These are phyloP conservation scores for Tolypocladium inflatum DNA, from an alignment of 2,329 filamentous ascomycete genomes.

Conservation along the genomic window DNA sequence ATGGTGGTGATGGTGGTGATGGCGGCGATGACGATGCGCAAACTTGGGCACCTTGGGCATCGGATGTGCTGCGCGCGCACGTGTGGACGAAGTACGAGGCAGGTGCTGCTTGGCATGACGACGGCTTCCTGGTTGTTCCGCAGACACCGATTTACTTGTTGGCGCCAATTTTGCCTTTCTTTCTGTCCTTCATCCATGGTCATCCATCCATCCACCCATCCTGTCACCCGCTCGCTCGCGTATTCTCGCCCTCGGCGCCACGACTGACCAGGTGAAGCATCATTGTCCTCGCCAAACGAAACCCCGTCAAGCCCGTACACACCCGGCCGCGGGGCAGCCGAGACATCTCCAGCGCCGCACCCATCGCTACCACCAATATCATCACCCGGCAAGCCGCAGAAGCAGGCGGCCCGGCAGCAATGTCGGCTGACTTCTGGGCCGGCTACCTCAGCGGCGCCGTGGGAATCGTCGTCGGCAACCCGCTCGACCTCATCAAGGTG, in stretches of 20 bases:
- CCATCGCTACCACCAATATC: neutral
- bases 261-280: neutral
- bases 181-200: neutral
- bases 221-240: neutral
- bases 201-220: too few relatives aligned
- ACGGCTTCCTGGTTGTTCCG: neutral
- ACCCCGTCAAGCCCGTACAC: neutral
- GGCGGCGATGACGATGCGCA: neutral
- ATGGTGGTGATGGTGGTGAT: neutral
- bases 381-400: neutral
- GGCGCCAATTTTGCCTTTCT: neutral
- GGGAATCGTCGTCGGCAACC: constrained; percentile 83
- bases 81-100: neutral
- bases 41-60: neutral
- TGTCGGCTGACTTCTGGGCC: constrained; percentile 90
- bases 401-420: constrained; percentile 21
- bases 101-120: neutral
- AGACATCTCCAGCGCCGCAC: neutral
- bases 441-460: constrained; percentile 81
- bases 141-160: neutral
- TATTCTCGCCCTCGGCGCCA: neutral
- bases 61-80: neutral
- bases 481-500: constrained; percentile 56
- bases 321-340: neutral
- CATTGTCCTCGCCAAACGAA: neutral